Conservation (phyloP, 2,329 filamentous ascomycete genomes). For the Claviceps maximensis region DNA sequence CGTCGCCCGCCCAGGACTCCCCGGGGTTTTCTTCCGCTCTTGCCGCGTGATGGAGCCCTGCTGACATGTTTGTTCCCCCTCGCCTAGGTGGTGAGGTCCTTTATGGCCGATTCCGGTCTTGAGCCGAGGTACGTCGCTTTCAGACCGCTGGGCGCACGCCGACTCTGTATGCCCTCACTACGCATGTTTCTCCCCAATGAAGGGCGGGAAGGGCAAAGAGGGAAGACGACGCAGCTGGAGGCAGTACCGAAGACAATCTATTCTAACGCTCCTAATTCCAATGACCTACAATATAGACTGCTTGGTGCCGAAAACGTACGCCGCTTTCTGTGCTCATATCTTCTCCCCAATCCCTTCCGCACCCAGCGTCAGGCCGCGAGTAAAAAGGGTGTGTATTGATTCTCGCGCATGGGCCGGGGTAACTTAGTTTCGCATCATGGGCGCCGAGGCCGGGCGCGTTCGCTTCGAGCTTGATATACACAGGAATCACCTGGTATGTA, state of each 20-base stretch:
- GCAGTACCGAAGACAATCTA: no score
- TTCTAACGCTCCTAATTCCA: no score
- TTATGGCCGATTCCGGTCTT: slow-evolving; percentile 62
- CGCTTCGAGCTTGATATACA: slow-evolving; percentile 65
- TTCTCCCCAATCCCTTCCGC: not conserved
- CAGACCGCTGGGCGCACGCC: no score
- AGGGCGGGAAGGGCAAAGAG: no score
- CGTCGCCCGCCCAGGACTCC: not conserved
- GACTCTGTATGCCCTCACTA: no score
- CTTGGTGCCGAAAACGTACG: slow-evolving; percentile 13
- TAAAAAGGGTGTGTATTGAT: not conserved
- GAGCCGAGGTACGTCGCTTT: slow-evolving; percentile 57
- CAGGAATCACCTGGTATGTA: slow-evolving; percentile 57
- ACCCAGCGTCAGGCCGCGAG: no score
- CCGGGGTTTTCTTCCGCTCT: no score
- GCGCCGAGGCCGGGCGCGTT: slow-evolving; percentile 52
- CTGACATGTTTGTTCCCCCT: not conserved
- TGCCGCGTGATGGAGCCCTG: no score
- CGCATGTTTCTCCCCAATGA: no score
- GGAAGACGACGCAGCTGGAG: no score
- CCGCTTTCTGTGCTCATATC: no score
- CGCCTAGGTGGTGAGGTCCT: not conserved
- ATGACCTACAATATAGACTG: slow-evolving; percentile 15
- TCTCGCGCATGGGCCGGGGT: not conserved
- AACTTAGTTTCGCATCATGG: slow-evolving; percentile 54